Conservation (phyloP, 805 yeast species). For the Wickerhamomyces alni region DNA sequence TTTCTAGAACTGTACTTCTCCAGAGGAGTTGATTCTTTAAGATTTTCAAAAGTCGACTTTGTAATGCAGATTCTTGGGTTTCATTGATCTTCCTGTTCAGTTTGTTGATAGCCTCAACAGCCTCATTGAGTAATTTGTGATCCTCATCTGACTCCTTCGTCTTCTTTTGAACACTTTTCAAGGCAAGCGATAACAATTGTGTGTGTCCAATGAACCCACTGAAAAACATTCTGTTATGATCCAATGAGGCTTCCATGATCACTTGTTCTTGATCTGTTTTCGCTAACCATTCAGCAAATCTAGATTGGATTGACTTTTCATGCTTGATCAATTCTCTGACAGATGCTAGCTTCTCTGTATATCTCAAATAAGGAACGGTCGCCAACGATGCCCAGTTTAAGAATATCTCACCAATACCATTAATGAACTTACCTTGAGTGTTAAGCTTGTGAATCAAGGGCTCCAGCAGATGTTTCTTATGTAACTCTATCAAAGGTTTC, state of each 20-base stretch:
- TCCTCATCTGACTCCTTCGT: constrained; percentile 47
- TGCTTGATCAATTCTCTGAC: constrained; percentile 49
- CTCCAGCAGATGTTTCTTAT: constrained; percentile 45
- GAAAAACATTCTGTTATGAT: constrained; percentile 49
- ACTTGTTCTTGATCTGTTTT: constrained; percentile 44
- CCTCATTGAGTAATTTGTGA: constrained; percentile 41
- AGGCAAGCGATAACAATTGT: constrained; percentile 55
- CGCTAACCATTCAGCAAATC: constrained; percentile 53
- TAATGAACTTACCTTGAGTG: constrained; percentile 61
- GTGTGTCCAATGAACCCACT: constrained; percentile 51
- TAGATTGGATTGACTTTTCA: constrained; percentile 35
- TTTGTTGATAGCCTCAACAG: constrained; percentile 46
- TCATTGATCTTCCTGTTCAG: constrained; percentile 57
- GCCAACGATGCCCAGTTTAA: constrained; percentile 60
- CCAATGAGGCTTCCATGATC: constrained; percentile 34
- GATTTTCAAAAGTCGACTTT: constrained; percentile 45
- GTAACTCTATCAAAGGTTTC: constrained; percentile 47
- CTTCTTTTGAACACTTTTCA: constrained; percentile 49
- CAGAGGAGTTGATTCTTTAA: constrained; percentile 50
- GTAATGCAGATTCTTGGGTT: constrained; percentile 56
- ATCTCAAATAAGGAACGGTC: constrained; percentile 44
- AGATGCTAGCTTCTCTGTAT: constrained; percentile 56
- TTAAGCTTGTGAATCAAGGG: constrained; percentile 54
- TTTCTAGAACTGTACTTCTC: constrained; percentile 38
- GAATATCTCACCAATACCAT: constrained; percentile 57